Conservation (phyloP, 2,329 filamentous ascomycete genomes). For the Arachnomyces sp. region DNA sequence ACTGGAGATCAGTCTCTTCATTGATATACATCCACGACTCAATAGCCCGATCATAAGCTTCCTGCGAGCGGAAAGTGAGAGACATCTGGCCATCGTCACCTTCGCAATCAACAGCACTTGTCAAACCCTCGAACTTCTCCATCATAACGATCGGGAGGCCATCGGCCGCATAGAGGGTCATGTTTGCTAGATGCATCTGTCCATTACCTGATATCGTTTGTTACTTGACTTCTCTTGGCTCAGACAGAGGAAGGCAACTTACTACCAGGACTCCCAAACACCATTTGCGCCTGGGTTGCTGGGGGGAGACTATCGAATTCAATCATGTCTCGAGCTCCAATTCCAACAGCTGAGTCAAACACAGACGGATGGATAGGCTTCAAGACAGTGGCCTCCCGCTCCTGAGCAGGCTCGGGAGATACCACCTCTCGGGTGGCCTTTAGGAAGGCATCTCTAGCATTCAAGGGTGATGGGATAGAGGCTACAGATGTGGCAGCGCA, state of each 20-base stretch:
- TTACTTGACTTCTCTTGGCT: background rate
- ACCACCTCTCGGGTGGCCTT: no score
- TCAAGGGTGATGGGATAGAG: no score
- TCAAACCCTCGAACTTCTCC: constrained; percentile 25
- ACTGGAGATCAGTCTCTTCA: constrained; percentile 19
- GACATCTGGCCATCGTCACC: constrained; percentile 18
- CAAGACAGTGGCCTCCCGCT: background rate
- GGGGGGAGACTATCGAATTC: constrained; percentile 17
- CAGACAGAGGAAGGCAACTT: constrained; percentile 1
- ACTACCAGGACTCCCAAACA: constrained; percentile 21
- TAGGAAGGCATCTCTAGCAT: no score
- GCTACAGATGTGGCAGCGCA: no score
- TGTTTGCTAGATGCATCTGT: constrained; percentile 23
- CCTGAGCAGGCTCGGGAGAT: no score
- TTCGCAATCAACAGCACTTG: constrained; percentile 21
- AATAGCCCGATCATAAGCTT: constrained; percentile 23
- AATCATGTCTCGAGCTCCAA: constrained; percentile 10
- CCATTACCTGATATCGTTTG: constrained; percentile 10
- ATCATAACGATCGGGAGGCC: constrained; percentile 25
- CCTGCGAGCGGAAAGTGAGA: constrained; percentile 21
- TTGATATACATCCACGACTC: constrained; percentile 24
- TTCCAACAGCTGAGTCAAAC: constrained; percentile 4
- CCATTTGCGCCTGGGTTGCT: constrained; percentile 15
- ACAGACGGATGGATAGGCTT: constrained; percentile 2
- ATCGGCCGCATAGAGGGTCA: constrained; percentile 24